Percentiles rank a stretch among this genome's conserved stretches.
These are phyloP conservation scores for Diversispora epigaea DNA, from an alignment of 192 early-diverging fungal genomes.

Conservation along the genomic window DNA sequence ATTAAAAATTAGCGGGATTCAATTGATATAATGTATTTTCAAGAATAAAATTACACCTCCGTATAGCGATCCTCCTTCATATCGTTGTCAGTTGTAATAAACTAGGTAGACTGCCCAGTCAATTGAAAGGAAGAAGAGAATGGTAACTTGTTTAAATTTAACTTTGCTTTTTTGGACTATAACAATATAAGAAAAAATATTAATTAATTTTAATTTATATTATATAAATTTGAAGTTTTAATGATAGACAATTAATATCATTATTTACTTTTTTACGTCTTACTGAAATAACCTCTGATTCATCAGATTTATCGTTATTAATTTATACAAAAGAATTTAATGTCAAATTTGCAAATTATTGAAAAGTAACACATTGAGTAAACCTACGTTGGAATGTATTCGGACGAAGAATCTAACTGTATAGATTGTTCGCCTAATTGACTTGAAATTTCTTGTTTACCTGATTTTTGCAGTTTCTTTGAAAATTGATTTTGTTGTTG, in stretches of 20 bases:
- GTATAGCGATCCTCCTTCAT: slow-evolving; percentile 1
- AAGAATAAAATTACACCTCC: slow-evolving; percentile 11
- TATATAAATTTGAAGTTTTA: slow-evolving; percentile 8
- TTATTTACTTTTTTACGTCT: slow-evolving; percentile 24
- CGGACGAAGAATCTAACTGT: slow-evolving; percentile 28
- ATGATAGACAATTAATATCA: slow-evolving; percentile 24
- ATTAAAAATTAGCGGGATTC: slow-evolving; percentile 16
- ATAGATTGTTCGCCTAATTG: not conserved
- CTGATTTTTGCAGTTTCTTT: too few species aligned
- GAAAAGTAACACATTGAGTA: slow-evolving; percentile 17
- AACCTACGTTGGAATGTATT: slow-evolving; percentile 22
- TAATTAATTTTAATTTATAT: slow-evolving; percentile 21
- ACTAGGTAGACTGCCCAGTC: not conserved
- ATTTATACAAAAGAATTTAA: slow-evolving; percentile 27
- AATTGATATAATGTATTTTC: slow-evolving; percentile 12
- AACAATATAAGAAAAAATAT: slow-evolving; percentile 17
- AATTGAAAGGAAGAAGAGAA: slow-evolving; percentile 7
- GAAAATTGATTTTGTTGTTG: too few species aligned
- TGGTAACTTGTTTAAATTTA: slow-evolving; percentile 18
- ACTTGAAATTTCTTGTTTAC: too few species aligned
- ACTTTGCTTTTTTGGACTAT: slow-evolving; percentile 23
- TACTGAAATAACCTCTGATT: slow-evolving; percentile 14
- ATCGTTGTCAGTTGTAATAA: slow-evolving; percentile 21
- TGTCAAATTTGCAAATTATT: slow-evolving; percentile 29
- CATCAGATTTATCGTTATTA: slow-evolving; percentile 7